Percentiles rank a stretch among this genome's conserved stretches.
These are phyloP conservation scores for Brasilioporus rufonigricans DNA, from an alignment of 768 basidiomycete species.

Conservation along the genomic window DNA sequence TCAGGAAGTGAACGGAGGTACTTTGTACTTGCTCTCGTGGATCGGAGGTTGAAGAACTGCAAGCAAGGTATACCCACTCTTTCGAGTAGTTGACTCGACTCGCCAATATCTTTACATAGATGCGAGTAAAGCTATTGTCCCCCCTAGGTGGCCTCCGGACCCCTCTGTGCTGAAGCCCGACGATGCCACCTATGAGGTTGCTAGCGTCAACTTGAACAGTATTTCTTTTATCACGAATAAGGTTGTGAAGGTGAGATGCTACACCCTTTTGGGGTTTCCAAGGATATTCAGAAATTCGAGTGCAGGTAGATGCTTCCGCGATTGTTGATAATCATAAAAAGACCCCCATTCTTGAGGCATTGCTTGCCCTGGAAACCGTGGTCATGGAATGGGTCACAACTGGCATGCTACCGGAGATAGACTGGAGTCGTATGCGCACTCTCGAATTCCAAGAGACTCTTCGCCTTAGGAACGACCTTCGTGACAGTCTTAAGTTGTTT, in stretches of 20 bases:
- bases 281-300: not conserved
- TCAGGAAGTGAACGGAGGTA: slow-evolving; percentile 54
- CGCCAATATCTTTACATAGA: slow-evolving; percentile 41
- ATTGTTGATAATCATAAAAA: slow-evolving; percentile 69
- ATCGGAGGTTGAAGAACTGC: slow-evolving; percentile 54
- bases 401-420: slow-evolving; percentile 64
- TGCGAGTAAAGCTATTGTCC: slow-evolving; percentile 49
- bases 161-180: slow-evolving; percentile 46
- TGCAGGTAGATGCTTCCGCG: slow-evolving; percentile 65
- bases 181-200: slow-evolving; percentile 64
- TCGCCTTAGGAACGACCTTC: slow-evolving; percentile 52
- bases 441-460: slow-evolving; percentile 90
- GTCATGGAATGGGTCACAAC: slow-evolving; percentile 56
- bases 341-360: slow-evolving; percentile 56
- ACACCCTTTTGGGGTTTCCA: not conserved
- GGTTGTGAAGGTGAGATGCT: slow-evolving; percentile 77
- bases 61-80: slow-evolving; percentile 43
- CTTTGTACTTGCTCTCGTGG: slow-evolving; percentile 70
- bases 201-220: slow-evolving; percentile 63
- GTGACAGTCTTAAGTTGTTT: slow-evolving; percentile 40
- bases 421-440: slow-evolving; percentile 80
- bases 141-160: slow-evolving; percentile 77
- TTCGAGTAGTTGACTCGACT: not conserved
- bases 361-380: slow-evolving; percentile 47
- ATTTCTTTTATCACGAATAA: slow-evolving; percentile 73